Evolutionary conservation across 306 rosid species (phyloP).

Genomic region (Rosa rugosa): DNA sequence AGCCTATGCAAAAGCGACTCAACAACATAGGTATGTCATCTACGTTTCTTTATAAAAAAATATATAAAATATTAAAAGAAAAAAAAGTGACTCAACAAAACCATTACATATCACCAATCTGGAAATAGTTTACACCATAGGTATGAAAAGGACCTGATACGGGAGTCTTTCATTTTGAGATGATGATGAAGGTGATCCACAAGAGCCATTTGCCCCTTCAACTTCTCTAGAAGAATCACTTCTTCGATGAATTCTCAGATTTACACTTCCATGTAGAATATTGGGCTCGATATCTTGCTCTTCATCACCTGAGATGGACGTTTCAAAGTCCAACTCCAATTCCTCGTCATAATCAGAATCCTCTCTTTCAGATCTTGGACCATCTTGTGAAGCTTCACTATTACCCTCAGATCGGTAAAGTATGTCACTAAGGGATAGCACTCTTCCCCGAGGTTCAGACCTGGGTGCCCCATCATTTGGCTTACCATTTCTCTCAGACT

Average conservation of each 20-base stretch:
- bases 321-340: constrained; percentile 86
- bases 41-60: not conserved
- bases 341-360: constrained; percentile 95
- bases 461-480: constrained; percentile 56
- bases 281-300: constrained; percentile 71
- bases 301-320: constrained; percentile 86
- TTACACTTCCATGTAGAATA: constrained; percentile 80
- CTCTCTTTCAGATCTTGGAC: constrained; percentile 85
- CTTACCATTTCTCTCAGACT: constrained; percentile 63
- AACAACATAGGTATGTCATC: not conserved
- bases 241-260: constrained; percentile 77
- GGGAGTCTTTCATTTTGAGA: constrained; percentile 53
- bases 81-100: not conserved
- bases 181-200: constrained; percentile 79
- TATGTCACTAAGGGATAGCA: constrained; percentile 78
- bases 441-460: constrained; percentile 60
- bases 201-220: constrained; percentile 56
- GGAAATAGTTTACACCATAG: not conserved
- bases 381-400: constrained; percentile 86
- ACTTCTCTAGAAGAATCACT: constrained; percentile 64
- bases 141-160: constrained; percentile 57
- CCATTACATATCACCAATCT: not conserved
- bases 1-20: not conserved
- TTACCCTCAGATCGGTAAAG: constrained; percentile 76
- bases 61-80: not conserved